Conservation (phyloP, 345 rosid species). For the Camelina hispida region DNA sequence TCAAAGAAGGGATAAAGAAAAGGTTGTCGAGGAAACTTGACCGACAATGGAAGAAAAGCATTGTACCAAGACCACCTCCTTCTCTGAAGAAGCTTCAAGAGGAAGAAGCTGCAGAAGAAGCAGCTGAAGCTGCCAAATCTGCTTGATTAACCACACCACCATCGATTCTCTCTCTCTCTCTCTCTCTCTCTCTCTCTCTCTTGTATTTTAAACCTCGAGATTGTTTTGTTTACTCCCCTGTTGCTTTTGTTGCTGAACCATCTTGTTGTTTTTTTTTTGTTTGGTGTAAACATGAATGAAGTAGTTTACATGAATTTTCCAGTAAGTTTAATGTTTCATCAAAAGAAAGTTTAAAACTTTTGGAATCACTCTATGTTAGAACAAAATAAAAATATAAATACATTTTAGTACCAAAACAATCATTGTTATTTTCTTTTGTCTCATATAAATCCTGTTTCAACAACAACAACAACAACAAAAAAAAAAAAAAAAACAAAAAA, state of each 20-base stretch:
- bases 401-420: no score
- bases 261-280: no score
- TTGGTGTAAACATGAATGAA: no score
- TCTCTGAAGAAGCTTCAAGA: slow-evolving; percentile 71
- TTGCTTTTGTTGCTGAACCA: slow-evolving; percentile 4
- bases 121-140: slow-evolving; percentile 66
- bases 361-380: no score
- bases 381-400: no score
- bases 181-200: neutral
- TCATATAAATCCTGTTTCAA: no score
- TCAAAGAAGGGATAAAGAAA: slow-evolving; percentile 84
- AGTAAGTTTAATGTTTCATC: no score
- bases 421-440: no score
- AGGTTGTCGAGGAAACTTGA: slow-evolving; percentile 93
- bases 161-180: neutral
- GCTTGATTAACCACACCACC: slow-evolving; percentile 13
- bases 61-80: slow-evolving; percentile 85
- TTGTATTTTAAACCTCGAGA: slow-evolving; percentile 1
- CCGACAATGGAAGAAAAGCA: slow-evolving; percentile 86
- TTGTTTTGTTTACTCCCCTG: neutral
- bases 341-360: no score
- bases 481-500: no score
- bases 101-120: slow-evolving; percentile 88
- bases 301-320: no score
- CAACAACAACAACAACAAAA: no score